Evolutionary conservation across 352 stramenopile species (phyloP), one percentile per base, ranked within the genome.

Genomic region (Globisporangium radiosum): DNA sequence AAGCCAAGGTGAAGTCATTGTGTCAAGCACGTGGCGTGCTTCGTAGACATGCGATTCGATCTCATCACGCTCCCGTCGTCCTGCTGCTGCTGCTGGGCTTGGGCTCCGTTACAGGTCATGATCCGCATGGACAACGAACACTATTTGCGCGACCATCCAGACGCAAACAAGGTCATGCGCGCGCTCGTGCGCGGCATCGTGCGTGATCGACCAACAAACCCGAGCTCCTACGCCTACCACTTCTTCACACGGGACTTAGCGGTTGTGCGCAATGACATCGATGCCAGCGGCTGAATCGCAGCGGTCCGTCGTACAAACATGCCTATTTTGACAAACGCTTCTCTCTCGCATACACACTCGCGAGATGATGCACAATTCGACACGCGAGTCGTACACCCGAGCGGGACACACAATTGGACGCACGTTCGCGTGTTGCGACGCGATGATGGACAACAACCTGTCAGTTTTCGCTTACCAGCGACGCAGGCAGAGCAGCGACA

Each of bases 91-190:
- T 36, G 19, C 39, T n/a, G 5, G n/a, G 59, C 17, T 9, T 59
- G 44, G 19, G 17, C 15, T 19, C 25, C 25, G 25, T 33, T 4
- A 7, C 57, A 86, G 81, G 76, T 88, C 40, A 87, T 78, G 68
- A 90, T 90, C 52, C 75, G 81, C 53, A 83, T 91, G 70, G 76
- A 90, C 63, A 91, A 87, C 52, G 78, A 90, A 63, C 77, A 87
- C 55, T 88, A 88, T 57, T 62, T 88, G 65, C 69, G 81, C 47
- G 76, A 87, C 50, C 78, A 88, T 40, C 74, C 73, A 11, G 78
- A 87, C 54, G 73, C 80, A 37, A 66, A 65, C 57, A 84, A 81
- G 51, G 64, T 83, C 58, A 85, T 80, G 65, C 76, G 76, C 6
- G 73, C 78, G 25, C 62, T 88, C 40, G 66, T 87, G 68, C 73